A percentile compares a stretch with the other conserved stretches of the same genome.
phyloP scores from a whole-genome alignment of 495 filamentous ascomycete genomes.

The Talaromyces wortmannii region DNA sequence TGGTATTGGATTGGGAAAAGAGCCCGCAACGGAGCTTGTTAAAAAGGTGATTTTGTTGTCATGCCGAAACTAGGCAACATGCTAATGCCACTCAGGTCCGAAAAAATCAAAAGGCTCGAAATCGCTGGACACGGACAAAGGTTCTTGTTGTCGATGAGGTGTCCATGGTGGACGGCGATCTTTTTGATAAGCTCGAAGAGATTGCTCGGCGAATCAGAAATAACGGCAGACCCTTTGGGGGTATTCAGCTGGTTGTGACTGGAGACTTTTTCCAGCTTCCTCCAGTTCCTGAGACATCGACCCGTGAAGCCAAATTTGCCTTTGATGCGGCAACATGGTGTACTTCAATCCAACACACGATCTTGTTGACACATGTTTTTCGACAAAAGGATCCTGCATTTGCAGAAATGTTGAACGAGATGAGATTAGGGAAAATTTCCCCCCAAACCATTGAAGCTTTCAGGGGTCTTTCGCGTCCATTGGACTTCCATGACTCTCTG shows the following conservation, averaged over 20 bases:
- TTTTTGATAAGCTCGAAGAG: slow-evolving; percentile 92
- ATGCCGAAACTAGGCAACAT: neutral
- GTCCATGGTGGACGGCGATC: slow-evolving; percentile 95
- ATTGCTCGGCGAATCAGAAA: slow-evolving; percentile 76
- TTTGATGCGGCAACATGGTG: slow-evolving; percentile 90
- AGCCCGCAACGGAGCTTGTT: slow-evolving; percentile 70
- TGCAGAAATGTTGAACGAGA: slow-evolving; percentile 92
- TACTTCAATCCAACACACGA: slow-evolving; percentile 89
- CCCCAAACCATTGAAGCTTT: slow-evolving; percentile 66
- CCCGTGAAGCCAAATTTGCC: slow-evolving; percentile 72
- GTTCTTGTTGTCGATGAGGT: slow-evolving; percentile 90
- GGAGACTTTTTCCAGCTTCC: slow-evolving; percentile 98
- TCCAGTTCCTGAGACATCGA: slow-evolving; percentile 72
- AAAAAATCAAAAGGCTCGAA: slow-evolving; percentile 78
- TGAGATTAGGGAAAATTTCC: slow-evolving; percentile 79
- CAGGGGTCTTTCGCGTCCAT: slow-evolving; percentile 57
- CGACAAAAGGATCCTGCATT: slow-evolving; percentile 91
- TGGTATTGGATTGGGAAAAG: slow-evolving; percentile 93
- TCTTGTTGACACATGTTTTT: slow-evolving; percentile 92
- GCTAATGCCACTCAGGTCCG: slow-evolving; percentile 49
- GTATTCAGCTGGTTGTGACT: slow-evolving; percentile 92
- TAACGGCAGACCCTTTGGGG: slow-evolving; percentile 89
- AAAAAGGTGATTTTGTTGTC: slow-evolving; percentile 50
- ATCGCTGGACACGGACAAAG: slow-evolving; percentile 82
- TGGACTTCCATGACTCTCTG: slow-evolving; percentile 67